phyloP scores from a whole-genome alignment of 2,329 filamentous ascomycete species.

The Coleophoma crateriformis region DNA sequence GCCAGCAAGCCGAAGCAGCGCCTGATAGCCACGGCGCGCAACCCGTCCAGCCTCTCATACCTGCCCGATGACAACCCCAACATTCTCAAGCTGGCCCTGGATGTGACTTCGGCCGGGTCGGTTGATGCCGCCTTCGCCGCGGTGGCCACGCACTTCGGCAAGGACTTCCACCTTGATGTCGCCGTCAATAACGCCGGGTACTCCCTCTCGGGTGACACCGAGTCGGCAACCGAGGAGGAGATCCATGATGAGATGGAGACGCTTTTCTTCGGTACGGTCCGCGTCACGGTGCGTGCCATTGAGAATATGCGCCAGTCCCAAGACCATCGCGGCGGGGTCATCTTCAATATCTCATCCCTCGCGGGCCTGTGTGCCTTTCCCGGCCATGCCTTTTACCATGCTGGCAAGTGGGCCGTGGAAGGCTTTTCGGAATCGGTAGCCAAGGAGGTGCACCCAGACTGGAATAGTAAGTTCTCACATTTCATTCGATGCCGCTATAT shows the following conservation, averaged over 20 bases:
- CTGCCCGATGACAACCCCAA: constrained; percentile 29
- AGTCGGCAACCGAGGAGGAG: constrained; percentile 31
- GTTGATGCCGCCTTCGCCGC: constrained; percentile 27
- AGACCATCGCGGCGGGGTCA: constrained; percentile 27
- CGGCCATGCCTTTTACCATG: constrained; percentile 33
- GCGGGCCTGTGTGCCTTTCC: constrained; percentile 30
- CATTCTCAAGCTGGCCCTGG: constrained; percentile 39
- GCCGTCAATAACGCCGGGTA: constrained; percentile 59
- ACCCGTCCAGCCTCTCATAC: constrained; percentile 32
- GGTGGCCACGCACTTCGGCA: constrained; percentile 27
- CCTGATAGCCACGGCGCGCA: constrained; percentile 43
- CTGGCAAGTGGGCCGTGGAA: constrained; percentile 34
- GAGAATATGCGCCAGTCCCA: constrained; percentile 31
- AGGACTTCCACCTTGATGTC: constrained; percentile 51
- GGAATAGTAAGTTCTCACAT: constrained; percentile 25
- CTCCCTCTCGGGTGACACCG: constrained; percentile 45
- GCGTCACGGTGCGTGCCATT: constrained; percentile 31
- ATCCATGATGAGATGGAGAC: constrained; percentile 33
- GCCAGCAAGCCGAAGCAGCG: constrained; percentile 31
- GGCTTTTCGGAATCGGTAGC: constrained; percentile 31
- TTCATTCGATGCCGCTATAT: constrained; percentile 16
- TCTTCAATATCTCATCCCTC: constrained; percentile 35
- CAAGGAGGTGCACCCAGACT: constrained; percentile 29
- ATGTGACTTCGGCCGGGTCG: constrained; percentile 37
- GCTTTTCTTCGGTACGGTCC: constrained; percentile 36